Percentiles rank a stretch among this genome's conserved stretches.
phyloP scores from a whole-genome alignment of 2,329 filamentous ascomycete species.

The Alternaria triticimaculans region DNA sequence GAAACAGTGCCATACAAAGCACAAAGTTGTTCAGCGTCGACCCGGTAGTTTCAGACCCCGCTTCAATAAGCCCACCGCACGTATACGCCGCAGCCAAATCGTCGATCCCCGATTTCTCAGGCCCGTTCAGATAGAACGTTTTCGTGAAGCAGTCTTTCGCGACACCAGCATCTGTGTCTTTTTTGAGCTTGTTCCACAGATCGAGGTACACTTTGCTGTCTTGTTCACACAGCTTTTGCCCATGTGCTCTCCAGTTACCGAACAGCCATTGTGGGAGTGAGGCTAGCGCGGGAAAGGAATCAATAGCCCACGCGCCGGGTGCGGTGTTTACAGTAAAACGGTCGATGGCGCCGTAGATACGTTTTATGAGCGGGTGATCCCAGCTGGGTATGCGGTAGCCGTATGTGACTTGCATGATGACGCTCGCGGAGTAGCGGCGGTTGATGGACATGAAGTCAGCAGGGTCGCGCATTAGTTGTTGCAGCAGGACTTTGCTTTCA shows the following conservation, averaged over 20 bases:
- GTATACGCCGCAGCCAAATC: constrained; percentile 45
- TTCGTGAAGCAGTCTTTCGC: constrained; percentile 45
- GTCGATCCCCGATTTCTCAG: constrained; percentile 42
- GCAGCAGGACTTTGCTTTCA: constrained; percentile 55
- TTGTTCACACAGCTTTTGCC: constrained; percentile 35
- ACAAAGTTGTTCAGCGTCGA: constrained; percentile 43
- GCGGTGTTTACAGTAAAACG: constrained; percentile 43
- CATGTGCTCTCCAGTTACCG: constrained; percentile 39
- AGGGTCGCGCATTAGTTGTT: constrained; percentile 50
- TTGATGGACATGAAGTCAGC: constrained; percentile 43
- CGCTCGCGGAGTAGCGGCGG: constrained; percentile 40
- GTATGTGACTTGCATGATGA: constrained; percentile 46
- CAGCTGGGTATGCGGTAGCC: constrained; percentile 45
- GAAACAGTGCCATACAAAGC: constrained; percentile 38
- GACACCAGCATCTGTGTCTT: constrained; percentile 36
- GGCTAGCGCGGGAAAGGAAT: constrained; percentile 38
- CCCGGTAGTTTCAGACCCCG: constrained; percentile 42
- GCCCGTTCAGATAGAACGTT: constrained; percentile 43
- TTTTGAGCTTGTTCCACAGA: constrained; percentile 42
- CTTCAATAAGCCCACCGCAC: constrained; percentile 44
- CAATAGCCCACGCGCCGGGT: constrained; percentile 37
- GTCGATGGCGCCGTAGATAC: constrained; percentile 40
- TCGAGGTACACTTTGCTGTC: constrained; percentile 42
- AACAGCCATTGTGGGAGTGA: constrained; percentile 39
- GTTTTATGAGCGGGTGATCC: constrained; percentile 41